Percentiles rank a stretch among this genome's conserved stretches.
Conservation (phyloP, 2,329 filamentous ascomycete species). For the Alternaria infectoria region DNA sequence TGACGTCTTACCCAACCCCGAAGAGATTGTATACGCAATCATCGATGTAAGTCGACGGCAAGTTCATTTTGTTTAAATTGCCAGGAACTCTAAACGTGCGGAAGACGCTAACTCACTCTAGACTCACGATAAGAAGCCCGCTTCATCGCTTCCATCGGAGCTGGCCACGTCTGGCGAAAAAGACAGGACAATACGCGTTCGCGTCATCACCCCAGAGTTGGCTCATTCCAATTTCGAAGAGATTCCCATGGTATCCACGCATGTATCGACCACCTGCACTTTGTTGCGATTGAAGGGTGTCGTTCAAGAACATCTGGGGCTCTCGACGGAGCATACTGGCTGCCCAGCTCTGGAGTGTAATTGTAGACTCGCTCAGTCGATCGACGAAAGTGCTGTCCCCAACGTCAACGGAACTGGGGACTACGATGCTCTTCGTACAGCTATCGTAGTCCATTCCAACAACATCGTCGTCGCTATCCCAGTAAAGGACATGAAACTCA, state of each 20-base stretch:
- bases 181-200: neutral
- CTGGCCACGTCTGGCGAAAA: neutral
- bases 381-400: neutral
- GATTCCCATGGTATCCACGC: neutral
- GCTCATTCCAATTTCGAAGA: neutral
- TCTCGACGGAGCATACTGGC: accelerated
- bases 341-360: neutral
- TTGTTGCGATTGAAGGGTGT: neutral
- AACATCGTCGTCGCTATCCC: neutral
- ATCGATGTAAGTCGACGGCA: neutral
- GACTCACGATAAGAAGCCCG: neutral
- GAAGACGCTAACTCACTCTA: no score
- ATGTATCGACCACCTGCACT: neutral
- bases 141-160: accelerated
- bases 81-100: no score
- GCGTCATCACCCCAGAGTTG: neutral
- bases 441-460: accelerated
- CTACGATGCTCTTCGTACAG: neutral
- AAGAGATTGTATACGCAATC: neutral
- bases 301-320: neutral
- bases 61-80: no score
- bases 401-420: neutral
- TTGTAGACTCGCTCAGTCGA: neutral
- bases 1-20: neutral
- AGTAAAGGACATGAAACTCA: accelerated